phyloP scores from a whole-genome alignment of 371 early-diverging fungal genomes.

The Mortierella sp. region DNA sequence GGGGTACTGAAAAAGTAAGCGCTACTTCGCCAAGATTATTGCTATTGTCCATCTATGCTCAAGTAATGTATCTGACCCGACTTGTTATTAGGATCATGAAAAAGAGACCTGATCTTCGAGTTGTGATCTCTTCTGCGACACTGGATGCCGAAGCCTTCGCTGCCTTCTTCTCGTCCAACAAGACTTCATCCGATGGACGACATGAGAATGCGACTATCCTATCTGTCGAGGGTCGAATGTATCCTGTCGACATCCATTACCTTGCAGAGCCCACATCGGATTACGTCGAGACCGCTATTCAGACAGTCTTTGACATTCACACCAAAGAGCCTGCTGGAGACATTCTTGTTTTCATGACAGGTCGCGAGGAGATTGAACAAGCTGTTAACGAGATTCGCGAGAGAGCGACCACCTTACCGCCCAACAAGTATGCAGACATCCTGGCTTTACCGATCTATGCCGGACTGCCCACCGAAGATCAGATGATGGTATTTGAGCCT shows the following conservation, averaged over 20 bases:
- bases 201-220: too few species aligned
- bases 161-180: conserved; percentile 75
- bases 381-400: conserved; percentile 58
- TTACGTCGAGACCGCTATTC: conserved; percentile 76
- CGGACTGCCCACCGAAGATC: conserved; percentile 88
- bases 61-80: too few species aligned
- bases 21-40: too few species aligned
- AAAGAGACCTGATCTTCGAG: conserved; percentile 66
- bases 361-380: conserved; percentile 90
- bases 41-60: conserved; percentile 8
- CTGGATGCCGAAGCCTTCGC: conserved; percentile 79
- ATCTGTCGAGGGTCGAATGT: conserved; percentile 89
- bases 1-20: conserved; percentile 60
- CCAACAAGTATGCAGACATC: conserved; percentile 61
- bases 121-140: conserved; percentile 86
- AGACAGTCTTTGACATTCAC: conserved; percentile 84
- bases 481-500: conserved; percentile 92
- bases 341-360: conserved; percentile 91
- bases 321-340: conserved; percentile 77
- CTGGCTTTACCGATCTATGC: conserved; percentile 90
- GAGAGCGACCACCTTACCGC: too few species aligned
- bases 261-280: conserved; percentile 65
- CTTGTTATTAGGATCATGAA: conserved; percentile 26
- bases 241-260: conserved; percentile 79
- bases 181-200: too few species aligned